These are phyloP conservation scores for Cytospora mali DNA, from an alignment of 2,329 filamentous ascomycete species.

Conservation along the genomic window DNA sequence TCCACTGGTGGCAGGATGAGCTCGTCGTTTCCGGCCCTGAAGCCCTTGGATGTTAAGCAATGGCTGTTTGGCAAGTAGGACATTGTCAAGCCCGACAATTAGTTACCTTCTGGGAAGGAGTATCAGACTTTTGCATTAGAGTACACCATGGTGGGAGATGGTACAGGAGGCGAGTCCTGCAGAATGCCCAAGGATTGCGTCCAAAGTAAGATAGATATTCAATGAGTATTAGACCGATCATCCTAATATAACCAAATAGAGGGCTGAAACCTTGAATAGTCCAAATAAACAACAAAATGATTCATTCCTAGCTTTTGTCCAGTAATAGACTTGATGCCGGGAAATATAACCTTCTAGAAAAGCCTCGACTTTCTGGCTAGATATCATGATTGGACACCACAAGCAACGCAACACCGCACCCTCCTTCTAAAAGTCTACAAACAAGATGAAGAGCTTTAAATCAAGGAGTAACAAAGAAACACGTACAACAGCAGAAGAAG, in stretches of 20 bases:
- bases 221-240: not conserved
- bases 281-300: no score
- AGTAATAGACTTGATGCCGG: no score
- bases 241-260: constrained; percentile 3
- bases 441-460: no score
- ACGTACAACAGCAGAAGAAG: no score
- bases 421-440: no score
- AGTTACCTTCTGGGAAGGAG: not conserved
- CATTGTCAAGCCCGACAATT: not conserved
- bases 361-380: no score
- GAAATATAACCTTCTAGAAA: no score
- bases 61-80: constrained; percentile 12
- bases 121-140: not conserved
- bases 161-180: not conserved
- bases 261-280: not conserved
- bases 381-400: no score
- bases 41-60: not conserved
- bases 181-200: not conserved
- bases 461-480: no score
- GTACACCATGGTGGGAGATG: constrained; percentile 1
- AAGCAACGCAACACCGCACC: no score
- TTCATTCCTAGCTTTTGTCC: no score
- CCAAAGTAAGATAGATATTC: not conserved
- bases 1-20: constrained; percentile 2
- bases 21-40: constrained; percentile 5